These are phyloP conservation scores for Piedraia hortae DNA, from an alignment of 2,329 filamentous ascomycete species.

Conservation along the genomic window DNA sequence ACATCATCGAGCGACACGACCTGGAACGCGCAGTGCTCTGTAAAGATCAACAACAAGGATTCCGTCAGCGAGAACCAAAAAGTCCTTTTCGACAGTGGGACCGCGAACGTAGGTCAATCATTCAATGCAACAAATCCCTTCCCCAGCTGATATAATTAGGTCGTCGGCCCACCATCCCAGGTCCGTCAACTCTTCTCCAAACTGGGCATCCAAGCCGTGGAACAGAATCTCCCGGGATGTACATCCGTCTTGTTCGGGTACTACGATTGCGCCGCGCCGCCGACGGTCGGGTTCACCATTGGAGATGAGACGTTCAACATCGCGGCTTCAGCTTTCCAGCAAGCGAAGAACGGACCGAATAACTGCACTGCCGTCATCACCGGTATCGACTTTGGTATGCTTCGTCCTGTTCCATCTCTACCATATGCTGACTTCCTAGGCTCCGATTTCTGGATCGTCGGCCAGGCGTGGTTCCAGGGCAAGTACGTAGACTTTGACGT, in stretches of 20 bases:
- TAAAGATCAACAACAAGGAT: background rate
- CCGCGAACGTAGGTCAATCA: too few relatives aligned
- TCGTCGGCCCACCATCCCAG: constrained; percentile 1
- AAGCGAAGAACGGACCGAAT: constrained; percentile 2
- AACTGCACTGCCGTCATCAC: constrained; percentile 2
- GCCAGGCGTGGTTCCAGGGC: constrained; percentile 2
- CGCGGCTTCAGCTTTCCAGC: constrained; percentile 1
- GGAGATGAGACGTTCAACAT: constrained; percentile 1
- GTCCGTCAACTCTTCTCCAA: constrained; percentile 1
- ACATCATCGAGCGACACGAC: background rate
- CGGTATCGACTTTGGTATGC: background rate
- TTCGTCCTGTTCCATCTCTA: too few relatives aligned
- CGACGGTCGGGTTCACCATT: constrained; percentile 1
- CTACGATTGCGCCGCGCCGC: constrained; percentile 2
- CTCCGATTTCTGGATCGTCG: constrained; percentile 2
- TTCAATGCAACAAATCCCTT: too few relatives aligned
- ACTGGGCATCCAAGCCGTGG: constrained; percentile 1
- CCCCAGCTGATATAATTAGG: constrained; percentile 1
- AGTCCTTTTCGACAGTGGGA: too few relatives aligned
- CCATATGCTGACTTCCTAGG: too few relatives aligned
- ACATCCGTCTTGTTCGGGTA: constrained; percentile 1
- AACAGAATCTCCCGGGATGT: constrained; percentile 1
- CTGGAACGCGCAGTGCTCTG: background rate
- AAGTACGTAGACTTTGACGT: constrained; percentile 3
- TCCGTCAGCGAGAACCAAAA: constrained; percentile 1